Conservation (phyloP, 2,329 filamentous ascomycete genomes). For the Chaetomium strumarium region DNA sequence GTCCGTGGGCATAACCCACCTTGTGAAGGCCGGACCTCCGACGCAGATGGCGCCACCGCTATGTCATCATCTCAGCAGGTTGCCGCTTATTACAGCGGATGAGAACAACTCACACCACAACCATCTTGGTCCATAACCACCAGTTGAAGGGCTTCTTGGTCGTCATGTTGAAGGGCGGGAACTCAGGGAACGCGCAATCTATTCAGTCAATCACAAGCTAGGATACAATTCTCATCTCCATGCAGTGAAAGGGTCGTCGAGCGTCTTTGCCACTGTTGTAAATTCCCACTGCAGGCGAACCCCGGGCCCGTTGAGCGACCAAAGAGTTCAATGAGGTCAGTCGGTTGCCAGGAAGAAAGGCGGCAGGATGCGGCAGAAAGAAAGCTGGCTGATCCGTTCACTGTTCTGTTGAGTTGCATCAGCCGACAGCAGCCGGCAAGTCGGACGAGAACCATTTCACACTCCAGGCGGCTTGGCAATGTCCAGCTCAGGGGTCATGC, state of each 20-base stretch:
- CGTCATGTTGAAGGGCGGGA: slow-evolving; percentile 13
- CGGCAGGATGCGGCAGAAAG: not conserved
- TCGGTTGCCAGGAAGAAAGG: not conserved
- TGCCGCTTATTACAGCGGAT: not conserved
- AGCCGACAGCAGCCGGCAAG: not conserved
- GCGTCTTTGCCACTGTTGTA: too few species aligned
- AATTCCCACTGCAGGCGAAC: too few species aligned
- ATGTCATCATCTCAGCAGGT: slow-evolving; percentile 16
- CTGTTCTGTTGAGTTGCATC: too few species aligned
- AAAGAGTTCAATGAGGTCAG: not conserved
- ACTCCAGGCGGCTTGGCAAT: not conserved
- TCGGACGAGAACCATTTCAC: too few species aligned
- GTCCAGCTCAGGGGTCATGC: not conserved
- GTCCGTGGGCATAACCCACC: slow-evolving; percentile 75
- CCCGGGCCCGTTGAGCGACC: not conserved
- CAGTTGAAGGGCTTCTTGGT: slow-evolving; percentile 48
- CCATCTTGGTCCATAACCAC: slow-evolving; percentile 62
- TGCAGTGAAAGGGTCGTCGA: too few species aligned
- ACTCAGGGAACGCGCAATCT: not conserved
- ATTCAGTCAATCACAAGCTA: not conserved
- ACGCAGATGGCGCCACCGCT: slow-evolving; percentile 69
- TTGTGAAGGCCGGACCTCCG: slow-evolving; percentile 78
- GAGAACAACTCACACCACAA: slow-evolving; percentile 51
- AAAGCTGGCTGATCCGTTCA: too few species aligned
- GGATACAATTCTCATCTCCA: too few species aligned